Evolutionary conservation across 768 basidiomycete genomes (phyloP).

Genomic region (Mycena epipterygia): DNA sequence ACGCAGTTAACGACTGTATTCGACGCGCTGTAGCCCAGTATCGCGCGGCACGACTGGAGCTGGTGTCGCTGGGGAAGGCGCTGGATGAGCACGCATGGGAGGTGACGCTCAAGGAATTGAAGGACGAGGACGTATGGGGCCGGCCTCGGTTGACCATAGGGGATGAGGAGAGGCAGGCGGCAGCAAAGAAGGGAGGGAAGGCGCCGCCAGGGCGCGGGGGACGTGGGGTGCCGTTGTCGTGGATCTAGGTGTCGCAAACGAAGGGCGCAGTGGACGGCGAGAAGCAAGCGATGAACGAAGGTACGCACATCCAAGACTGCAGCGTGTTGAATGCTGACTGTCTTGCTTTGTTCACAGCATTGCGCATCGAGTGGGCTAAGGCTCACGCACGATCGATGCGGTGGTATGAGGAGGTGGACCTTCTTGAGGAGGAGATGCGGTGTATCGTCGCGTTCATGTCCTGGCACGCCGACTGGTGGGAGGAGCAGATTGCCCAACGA

Average conservation of each 20-base stretch:
- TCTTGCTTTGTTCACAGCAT: background rate
- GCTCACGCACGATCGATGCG: slow-evolving; percentile 29
- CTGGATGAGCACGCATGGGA: slow-evolving; percentile 30
- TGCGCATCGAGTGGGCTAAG: slow-evolving; percentile 34
- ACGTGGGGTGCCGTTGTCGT: too few relatives aligned
- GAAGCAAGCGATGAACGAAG: too few relatives aligned
- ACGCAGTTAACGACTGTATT: slow-evolving; percentile 33
- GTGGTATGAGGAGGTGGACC: slow-evolving; percentile 40
- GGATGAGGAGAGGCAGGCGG: too few relatives aligned
- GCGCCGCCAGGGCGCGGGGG: too few relatives aligned
- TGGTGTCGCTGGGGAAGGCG: slow-evolving; percentile 10
- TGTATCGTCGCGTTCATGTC: slow-evolving; percentile 26
- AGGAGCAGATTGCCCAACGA: background rate
- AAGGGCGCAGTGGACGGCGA: too few relatives aligned
- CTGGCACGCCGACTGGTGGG: slow-evolving; percentile 37
- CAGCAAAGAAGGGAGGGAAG: too few relatives aligned
- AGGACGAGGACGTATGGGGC: background rate
- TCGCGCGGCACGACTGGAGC: slow-evolving; percentile 32
- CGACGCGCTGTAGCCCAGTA: slow-evolving; percentile 32
- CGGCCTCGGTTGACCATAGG: too few relatives aligned
- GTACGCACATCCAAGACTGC: too few relatives aligned
- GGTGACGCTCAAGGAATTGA: too few relatives aligned
- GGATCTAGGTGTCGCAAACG: too few relatives aligned
- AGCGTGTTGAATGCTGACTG: too few relatives aligned
- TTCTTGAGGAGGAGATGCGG: slow-evolving; percentile 45